phyloP scores from a whole-genome alignment of 2,329 filamentous ascomycete genomes.

The Alternaria ethzedia region DNA sequence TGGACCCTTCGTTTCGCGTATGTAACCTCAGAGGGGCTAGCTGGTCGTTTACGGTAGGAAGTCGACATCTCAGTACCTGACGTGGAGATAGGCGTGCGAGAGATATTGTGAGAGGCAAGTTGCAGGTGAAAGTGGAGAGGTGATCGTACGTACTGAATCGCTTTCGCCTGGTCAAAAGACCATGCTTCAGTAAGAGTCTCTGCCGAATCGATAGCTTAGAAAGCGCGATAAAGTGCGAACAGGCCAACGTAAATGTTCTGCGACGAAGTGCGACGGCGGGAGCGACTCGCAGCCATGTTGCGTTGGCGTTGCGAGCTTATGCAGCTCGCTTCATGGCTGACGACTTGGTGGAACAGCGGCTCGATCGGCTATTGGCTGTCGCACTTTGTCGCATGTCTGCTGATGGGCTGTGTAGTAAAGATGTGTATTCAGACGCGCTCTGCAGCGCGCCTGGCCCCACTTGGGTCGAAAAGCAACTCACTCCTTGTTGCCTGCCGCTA shows the following conservation, averaged over 20 bases:
- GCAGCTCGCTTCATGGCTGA: background rate
- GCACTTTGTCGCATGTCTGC: background rate
- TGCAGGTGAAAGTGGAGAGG: background rate
- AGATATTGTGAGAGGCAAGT: background rate
- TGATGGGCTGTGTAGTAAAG: background rate
- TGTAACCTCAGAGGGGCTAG: background rate
- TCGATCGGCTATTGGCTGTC: background rate
- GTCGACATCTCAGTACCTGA: background rate
- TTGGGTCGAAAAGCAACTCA: background rate
- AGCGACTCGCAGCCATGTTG: background rate
- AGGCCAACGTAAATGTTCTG: background rate
- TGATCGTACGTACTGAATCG: background rate
- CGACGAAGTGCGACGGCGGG: background rate
- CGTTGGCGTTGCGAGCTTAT: background rate
- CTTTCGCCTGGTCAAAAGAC: background rate
- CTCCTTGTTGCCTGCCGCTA: background rate
- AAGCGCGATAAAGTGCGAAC: background rate
- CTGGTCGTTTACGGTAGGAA: background rate
- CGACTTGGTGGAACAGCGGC: background rate
- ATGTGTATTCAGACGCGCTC: background rate
- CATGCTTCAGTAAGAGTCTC: background rate
- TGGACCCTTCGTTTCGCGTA: background rate
- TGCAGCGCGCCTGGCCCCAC: background rate
- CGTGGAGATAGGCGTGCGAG: background rate
- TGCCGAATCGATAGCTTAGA: fast-evolving